These are phyloP conservation scores for Mimosa pudica DNA, from an alignment of 306 rosid genomes.

Conservation along the genomic window DNA sequence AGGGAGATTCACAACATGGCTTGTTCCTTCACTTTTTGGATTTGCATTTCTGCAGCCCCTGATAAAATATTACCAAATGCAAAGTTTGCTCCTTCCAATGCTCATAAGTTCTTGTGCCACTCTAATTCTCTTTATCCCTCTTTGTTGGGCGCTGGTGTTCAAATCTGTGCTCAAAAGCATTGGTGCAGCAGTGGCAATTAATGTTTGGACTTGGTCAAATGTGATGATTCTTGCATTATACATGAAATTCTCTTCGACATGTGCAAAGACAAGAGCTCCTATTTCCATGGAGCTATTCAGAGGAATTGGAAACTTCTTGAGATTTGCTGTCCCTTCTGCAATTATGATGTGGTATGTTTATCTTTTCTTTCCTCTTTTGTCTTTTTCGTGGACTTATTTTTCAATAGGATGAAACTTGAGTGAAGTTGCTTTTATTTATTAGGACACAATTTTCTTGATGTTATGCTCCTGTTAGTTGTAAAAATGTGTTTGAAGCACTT, in stretches of 20 bases:
- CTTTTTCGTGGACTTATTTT: neutral
- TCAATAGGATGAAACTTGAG: neutral
- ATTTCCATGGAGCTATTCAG: slow-evolving; percentile 55
- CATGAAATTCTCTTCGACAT: slow-evolving; percentile 55
- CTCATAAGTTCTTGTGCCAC: slow-evolving; percentile 48
- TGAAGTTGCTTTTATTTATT: no score
- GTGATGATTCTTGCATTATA: slow-evolving; percentile 58
- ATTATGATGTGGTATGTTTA: slow-evolving; percentile 67
- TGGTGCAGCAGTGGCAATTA: slow-evolving; percentile 80
- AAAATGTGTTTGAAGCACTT: no score
- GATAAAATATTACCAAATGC: slow-evolving; percentile 67
- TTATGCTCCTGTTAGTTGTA: no score
- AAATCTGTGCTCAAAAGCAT: slow-evolving; percentile 48
- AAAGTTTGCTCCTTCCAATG: slow-evolving; percentile 66
- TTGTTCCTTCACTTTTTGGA: slow-evolving; percentile 75
- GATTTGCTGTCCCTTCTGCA: slow-evolving; percentile 73
- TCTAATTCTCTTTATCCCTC: slow-evolving; percentile 52
- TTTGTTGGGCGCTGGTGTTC: slow-evolving; percentile 75
- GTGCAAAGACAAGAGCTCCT: slow-evolving; percentile 53
- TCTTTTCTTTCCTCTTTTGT: neutral
- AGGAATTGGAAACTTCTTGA: slow-evolving; percentile 64
- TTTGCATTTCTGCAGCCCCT: slow-evolving; percentile 65
- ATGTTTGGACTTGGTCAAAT: slow-evolving; percentile 68
- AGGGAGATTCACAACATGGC: slow-evolving; percentile 60
- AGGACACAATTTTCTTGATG: no score